phyloP scores from a whole-genome alignment of 805 yeast genomes.

The Dipodascus geniculatus region DNA sequence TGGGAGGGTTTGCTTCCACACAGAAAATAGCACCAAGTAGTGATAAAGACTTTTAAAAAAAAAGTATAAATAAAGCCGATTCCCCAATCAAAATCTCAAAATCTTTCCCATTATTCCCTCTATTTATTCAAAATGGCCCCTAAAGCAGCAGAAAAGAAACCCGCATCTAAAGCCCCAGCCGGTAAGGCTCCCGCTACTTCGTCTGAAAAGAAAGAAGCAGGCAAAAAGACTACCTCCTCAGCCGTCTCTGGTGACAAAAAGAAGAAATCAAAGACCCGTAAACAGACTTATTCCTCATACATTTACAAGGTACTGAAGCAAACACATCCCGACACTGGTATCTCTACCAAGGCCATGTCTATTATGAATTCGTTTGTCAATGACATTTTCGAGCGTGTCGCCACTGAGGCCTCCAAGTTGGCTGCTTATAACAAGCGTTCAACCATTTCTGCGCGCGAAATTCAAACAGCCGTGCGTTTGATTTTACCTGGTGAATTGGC shows the following conservation, averaged over 20 bases:
- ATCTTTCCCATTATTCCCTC: neutral
- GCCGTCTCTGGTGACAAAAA: constrained; percentile 66
- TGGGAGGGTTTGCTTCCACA: neutral
- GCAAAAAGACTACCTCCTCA: constrained; percentile 62
- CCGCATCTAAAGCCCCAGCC: constrained; percentile 51
- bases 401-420: constrained; percentile 93
- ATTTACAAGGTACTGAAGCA: constrained; percentile 97
- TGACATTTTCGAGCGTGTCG: constrained; percentile 96
- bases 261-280: constrained; percentile 92
- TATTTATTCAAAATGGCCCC: constrained; percentile 27
- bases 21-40: neutral
- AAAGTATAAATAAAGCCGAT: neutral
- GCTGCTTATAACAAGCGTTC: constrained; percentile 99
- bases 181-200: constrained; percentile 88
- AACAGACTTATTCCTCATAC: constrained; percentile 96
- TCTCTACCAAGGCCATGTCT: constrained; percentile 97
- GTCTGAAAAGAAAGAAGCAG: constrained; percentile 85
- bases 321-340: constrained; percentile 99
- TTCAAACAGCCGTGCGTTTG: constrained; percentile 96
- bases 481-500: constrained; percentile 98
- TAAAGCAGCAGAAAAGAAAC: constrained; percentile 49
- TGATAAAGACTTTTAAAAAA: too few relatives aligned
- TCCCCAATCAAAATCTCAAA: neutral
- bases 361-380: constrained; percentile 97
- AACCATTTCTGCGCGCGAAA: constrained; percentile 95